Evolutionary conservation across 2,329 filamentous ascomycete genomes (phyloP).

Genomic region (Penicillium griseofulvum): DNA sequence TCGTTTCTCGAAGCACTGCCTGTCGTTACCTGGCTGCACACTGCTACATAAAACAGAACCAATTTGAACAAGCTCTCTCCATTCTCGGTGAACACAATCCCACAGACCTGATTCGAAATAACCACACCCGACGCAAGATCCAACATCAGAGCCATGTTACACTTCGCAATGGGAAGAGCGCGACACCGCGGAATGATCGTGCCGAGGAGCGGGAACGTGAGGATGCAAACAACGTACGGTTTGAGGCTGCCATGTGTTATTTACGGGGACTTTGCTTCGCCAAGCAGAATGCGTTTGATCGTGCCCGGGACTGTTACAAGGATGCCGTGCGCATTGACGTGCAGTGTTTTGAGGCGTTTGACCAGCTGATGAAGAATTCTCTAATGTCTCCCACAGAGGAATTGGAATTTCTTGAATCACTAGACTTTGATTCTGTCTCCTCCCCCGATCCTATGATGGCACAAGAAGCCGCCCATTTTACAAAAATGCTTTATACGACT

Average conservation of each 20-base stretch:
- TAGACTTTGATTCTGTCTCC: slow-evolving; percentile 83
- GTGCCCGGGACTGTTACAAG: slow-evolving; percentile 97
- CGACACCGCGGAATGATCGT: slow-evolving; percentile 52
- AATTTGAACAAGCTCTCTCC: slow-evolving; percentile 82
- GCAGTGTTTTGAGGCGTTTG: slow-evolving; percentile 96
- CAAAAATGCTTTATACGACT: slow-evolving; percentile 93
- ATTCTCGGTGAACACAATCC: slow-evolving; percentile 91
- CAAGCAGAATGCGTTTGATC: slow-evolving; percentile 95
- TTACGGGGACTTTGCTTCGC: slow-evolving; percentile 90
- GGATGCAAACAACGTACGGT: slow-evolving; percentile 72
- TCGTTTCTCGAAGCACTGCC: slow-evolving; percentile 75
- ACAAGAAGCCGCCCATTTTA: slow-evolving; percentile 89
- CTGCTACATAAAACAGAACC: slow-evolving; percentile 87
- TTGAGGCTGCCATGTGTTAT: slow-evolving; percentile 97
- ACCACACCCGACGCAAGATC: slow-evolving; percentile 66
- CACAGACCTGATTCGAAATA: slow-evolving; percentile 75
- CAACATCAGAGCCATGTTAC: slow-evolving; percentile 59
- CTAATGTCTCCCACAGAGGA: slow-evolving; percentile 87
- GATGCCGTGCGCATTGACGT: slow-evolving; percentile 95
- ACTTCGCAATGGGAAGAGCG: slow-evolving; percentile 47
- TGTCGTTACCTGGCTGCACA: slow-evolving; percentile 92
- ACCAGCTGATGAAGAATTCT: slow-evolving; percentile 95
- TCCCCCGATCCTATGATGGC: slow-evolving; percentile 65
- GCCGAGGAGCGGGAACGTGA: slow-evolving; percentile 65
- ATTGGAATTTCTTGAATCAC: slow-evolving; percentile 80